Evolutionary conservation across 208 protist species (phyloP).

Genomic region (Naegleria fowleri): DNA sequence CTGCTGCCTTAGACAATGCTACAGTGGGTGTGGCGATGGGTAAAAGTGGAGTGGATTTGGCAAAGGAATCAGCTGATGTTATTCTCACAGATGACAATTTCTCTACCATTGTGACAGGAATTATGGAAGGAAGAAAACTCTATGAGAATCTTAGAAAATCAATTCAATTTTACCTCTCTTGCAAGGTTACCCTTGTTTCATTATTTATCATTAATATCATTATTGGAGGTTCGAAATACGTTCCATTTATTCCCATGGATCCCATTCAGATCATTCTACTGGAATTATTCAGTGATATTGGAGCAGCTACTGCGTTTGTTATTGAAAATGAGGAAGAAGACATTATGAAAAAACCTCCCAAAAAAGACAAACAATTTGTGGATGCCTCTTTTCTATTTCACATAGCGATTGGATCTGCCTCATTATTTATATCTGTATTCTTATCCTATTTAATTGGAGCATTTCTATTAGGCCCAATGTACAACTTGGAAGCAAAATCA

Average conservation of each 20-base stretch:
- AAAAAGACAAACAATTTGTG: background rate
- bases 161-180: background rate
- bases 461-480: background rate
- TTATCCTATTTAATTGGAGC: background rate
- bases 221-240: background rate
- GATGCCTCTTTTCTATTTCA: background rate
- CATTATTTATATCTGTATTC: background rate
- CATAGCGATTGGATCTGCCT: background rate
- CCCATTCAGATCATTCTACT: slow-evolving; percentile 19
- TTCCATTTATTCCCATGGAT: background rate
- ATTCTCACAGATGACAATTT: slow-evolving; percentile 84
- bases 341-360: background rate
- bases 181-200: background rate
- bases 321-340: background rate
- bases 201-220: background rate
- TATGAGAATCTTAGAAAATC: slow-evolving; percentile 8
- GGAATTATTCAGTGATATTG: slow-evolving; percentile 16
- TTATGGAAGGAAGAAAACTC: slow-evolving; percentile 62
- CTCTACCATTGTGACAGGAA: slow-evolving; percentile 66
- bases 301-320: slow-evolving; percentile 1
- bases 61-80: slow-evolving; percentile 62
- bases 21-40: slow-evolving; percentile 82
- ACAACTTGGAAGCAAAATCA: background rate
- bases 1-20: background rate
- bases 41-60: slow-evolving; percentile 53